Base-by-base conservation (phyloP, 139 green algal species). In the Chlamydomonas sp. region DNA sequence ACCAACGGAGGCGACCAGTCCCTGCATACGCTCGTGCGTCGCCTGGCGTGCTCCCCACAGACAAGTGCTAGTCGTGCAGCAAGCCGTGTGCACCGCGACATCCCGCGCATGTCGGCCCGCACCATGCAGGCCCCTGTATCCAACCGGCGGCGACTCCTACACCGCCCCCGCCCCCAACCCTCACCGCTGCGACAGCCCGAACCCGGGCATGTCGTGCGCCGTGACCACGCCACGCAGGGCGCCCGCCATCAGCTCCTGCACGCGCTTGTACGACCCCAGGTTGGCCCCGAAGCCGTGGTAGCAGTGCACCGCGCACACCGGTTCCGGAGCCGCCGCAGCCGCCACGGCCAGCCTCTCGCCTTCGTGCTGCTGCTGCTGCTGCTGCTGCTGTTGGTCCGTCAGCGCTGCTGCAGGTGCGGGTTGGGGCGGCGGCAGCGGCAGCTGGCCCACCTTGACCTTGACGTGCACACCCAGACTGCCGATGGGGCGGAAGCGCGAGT, bases 251-350 rank as follows among this genome's bases (percentile, higher is more conserved):
- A 72, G 78, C 20, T 91, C 80, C 85, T 95, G 89, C 14, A 96
- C 92, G 49, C 91, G 93, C 20, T 84, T 90, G 88, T 90, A 98
- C 31, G 84, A 94, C 78, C 90, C 96, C n/a, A 92, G 90, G 87
- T 96, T 97, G 57, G 95, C 94, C 12, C 96, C 96, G 90, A 98
- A 98, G n/a, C 96, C 96, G 86, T 98, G 96, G 77, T 96, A 94
- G 90, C 92, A 96, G 82, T 96, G 94, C n/a, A 96, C 59, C 2
- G 88, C 91, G 8, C 71, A 2, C 18, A 88, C 9, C 12, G 9
- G 10, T 57, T 10, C 78, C 49, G 63, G 31, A 73, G 57, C n/a
- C 68, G 14, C 4, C 49, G 68, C 20, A 10, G 31, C 8, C 66
- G 15, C 10, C 60, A 17, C 77, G 0, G 16, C 60, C 17, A 58